These are phyloP conservation scores for Starmerella floricola DNA, from an alignment of 805 yeast species.

Conservation along the genomic window DNA sequence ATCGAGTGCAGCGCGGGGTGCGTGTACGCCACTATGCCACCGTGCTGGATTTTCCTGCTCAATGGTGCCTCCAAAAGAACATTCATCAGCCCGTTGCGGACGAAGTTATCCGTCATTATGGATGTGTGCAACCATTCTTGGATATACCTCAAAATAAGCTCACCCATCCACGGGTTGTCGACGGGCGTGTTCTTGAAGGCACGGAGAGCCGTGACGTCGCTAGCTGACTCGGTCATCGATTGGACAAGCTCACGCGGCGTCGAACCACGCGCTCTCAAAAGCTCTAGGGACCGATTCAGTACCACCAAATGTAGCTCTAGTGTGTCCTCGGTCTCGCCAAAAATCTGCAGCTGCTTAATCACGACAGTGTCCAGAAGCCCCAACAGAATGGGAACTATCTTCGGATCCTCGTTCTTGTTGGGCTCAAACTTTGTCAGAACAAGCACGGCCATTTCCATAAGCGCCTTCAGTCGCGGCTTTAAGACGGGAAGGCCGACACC, in stretches of 20 bases:
- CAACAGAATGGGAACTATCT: constrained; percentile 23
- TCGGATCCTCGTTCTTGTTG: constrained; percentile 9
- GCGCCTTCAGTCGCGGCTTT: constrained; percentile 2
- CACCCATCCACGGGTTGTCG: constrained; percentile 58
- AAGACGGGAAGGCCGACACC: background rate
- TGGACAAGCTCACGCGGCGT: constrained; percentile 14
- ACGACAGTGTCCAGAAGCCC: constrained; percentile 49
- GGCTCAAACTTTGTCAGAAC: constrained; percentile 16
- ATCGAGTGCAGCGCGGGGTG: constrained; percentile 52
- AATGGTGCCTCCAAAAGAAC: constrained; percentile 64
- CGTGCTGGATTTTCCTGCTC: constrained; percentile 53
- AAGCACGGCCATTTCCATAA: constrained; percentile 13
- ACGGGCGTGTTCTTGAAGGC: constrained; percentile 41
- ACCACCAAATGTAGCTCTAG: constrained; percentile 12
- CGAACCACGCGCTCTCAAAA: background rate
- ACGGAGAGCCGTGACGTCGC: constrained; percentile 49
- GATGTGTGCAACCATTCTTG: constrained; percentile 50
- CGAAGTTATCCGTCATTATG: constrained; percentile 52
- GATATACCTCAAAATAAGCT: constrained; percentile 53
- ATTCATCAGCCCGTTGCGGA: constrained; percentile 51
- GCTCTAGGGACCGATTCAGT: constrained; percentile 8
- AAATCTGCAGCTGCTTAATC: constrained; percentile 27
- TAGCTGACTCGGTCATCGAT: constrained; percentile 42
- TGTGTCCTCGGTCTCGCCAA: constrained; percentile 5
- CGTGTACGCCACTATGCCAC: constrained; percentile 42